Base-by-base conservation (phyloP, 1,284 basidiomycete species). In the Leccinum griseonigrum region DNA sequence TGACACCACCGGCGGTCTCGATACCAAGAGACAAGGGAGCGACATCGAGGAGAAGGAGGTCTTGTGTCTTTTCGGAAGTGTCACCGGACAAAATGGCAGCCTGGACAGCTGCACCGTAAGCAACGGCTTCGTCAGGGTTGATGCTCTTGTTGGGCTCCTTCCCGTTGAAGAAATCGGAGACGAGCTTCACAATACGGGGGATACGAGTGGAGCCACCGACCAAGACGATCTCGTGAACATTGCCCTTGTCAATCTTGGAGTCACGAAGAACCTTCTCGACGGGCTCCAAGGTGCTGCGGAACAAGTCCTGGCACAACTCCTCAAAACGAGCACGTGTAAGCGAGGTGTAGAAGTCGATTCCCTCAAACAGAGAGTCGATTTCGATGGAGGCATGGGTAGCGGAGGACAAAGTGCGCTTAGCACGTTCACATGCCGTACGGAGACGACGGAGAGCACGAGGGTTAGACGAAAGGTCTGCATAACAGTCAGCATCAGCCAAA, bases 111-210 rank as follows among this genome's bases (percentile, higher is more conserved):
- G 97, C 97, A 85, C 97, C 97, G 80, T 98, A 98, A 46, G 97
- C 97, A 68, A 99, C 97, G 64, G 97, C 97, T 83, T 99, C 97
- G 73, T 99, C 97, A 66, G 97, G 97, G 90, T 99, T 99, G 86
- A 99, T 99, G 77, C 86, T 91, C 84, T 93, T 93, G 85, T 93
- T 94, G 74, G 91, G 93, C 83, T 95, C 92, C 83, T 95, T 94
- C 77, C 96, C 95, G 77, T 95, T 95, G 88, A 98, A 99, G 87
- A 95, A 97, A 83, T 98, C 96, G 63, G 94, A 96, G 57, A 99
- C 94, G 75, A 98, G 91, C 83, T 97, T 96, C 80, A 97, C 91
- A 75, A 98, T 92, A 81, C 94, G 92, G 70, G 97, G 96, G 73
- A 99, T 99, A 90, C 97, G 95, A 64, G 96, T 98, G 54, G 95